phyloP scores from a whole-genome alignment of 2,329 filamentous ascomycete species.

The Colletotrichum horii region DNA sequence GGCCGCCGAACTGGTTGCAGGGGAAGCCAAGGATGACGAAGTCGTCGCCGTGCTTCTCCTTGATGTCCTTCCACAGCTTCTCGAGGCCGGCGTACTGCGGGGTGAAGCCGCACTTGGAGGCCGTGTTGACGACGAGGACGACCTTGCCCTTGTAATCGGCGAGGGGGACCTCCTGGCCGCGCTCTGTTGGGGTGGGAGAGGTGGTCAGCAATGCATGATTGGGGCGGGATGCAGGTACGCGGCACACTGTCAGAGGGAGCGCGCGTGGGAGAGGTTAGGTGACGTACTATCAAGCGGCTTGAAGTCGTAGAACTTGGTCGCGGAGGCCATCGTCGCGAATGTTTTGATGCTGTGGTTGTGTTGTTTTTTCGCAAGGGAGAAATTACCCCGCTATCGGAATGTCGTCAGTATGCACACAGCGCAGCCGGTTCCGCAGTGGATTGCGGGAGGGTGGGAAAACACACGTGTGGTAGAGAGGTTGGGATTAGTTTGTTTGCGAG shows the following conservation, averaged over 20 bases:
- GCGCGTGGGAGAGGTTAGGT: neutral
- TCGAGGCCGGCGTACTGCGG: constrained; percentile 93
- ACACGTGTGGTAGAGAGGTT: neutral
- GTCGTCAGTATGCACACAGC: neutral
- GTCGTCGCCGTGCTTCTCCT: constrained; percentile 71
- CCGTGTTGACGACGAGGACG: constrained; percentile 95
- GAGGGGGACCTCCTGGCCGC: constrained; percentile 75
- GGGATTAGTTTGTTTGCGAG: neutral
- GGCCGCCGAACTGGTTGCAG: constrained; percentile 94
- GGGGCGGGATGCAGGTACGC: neutral
- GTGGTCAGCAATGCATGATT: neutral
- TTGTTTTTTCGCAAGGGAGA: neutral
- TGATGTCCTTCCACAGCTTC: constrained; percentile 82
- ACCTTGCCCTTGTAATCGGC: constrained; percentile 85
- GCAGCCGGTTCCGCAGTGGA: neutral
- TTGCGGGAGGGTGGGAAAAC: neutral
- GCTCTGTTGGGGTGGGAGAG: constrained; percentile 56
- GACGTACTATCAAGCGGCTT: constrained; percentile 79
- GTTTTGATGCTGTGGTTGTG: neutral
- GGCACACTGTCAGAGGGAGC: neutral
- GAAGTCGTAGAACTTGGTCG: constrained; percentile 76
- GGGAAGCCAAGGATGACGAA: constrained; percentile 94
- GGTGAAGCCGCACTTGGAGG: constrained; percentile 98
- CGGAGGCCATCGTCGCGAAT: constrained; percentile 40
- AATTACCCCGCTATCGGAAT: constrained; percentile 7